Percentiles rank a stretch among this genome's conserved stretches.
These are phyloP conservation scores for Lepidopterella palustris DNA, from an alignment of 495 filamentous ascomycete genomes.

Conservation along the genomic window DNA sequence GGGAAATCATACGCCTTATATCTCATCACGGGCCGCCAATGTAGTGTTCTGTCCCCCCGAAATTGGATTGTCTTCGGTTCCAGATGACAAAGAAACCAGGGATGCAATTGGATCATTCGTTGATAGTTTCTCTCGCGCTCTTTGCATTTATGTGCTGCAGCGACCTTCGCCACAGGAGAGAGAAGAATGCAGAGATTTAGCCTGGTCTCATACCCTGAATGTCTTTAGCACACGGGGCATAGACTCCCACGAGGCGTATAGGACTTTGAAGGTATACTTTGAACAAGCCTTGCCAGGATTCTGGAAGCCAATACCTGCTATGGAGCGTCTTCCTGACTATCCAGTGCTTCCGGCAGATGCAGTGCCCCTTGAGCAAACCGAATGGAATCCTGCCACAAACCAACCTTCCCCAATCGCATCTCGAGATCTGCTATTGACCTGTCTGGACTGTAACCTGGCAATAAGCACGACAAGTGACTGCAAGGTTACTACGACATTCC, in stretches of 20 bases:
- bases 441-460: neutral
- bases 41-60: constrained; percentile 4
- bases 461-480: neutral
- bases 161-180: neutral
- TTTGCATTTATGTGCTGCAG: constrained; percentile 8
- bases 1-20: constrained; percentile 8
- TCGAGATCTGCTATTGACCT: neutral
- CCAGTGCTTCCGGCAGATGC: constrained; percentile 2
- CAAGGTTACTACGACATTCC: neutral
- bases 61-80: neutral
- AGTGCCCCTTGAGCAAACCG: neutral
- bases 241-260: constrained; percentile 1
- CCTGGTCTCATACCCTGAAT: constrained; percentile 11
- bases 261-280: neutral
- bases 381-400: constrained; percentile 14
- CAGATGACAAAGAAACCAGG: constrained; percentile 9
- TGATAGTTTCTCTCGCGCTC: constrained; percentile 15
- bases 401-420: neutral
- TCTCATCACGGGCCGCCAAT: constrained; percentile 8
- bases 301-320: neutral
- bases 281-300: neutral
- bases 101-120: constrained; percentile 16
- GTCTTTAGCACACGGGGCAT: constrained; percentile 11
- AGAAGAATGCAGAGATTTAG: constrained; percentile 1
- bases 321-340: neutral